A percentile compares a stretch with the other conserved stretches of the same genome.
phyloP scores from a whole-genome alignment of 2,329 filamentous ascomycete genomes.

The Calonectria henricotiae region DNA sequence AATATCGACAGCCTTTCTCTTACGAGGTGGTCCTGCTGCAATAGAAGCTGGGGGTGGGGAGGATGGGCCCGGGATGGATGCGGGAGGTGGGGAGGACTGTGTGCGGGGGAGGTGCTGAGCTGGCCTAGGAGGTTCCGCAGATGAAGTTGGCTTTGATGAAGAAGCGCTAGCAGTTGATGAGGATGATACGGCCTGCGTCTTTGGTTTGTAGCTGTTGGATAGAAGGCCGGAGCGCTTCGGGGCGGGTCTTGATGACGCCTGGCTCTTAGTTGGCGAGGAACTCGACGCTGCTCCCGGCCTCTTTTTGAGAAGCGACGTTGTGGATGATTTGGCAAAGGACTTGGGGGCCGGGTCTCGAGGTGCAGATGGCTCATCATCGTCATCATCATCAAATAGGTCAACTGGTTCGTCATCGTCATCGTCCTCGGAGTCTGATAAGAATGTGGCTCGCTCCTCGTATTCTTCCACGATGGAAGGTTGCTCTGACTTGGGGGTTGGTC shows the following conservation, averaged over 20 bases:
- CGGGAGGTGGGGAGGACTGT: constrained; percentile 46
- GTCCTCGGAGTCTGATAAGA: constrained; percentile 61
- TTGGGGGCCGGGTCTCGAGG: constrained; percentile 34
- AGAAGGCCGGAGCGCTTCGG: constrained; percentile 49
- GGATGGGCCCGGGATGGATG: constrained; percentile 42
- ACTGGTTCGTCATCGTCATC: constrained; percentile 52
- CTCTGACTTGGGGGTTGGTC: constrained; percentile 47
- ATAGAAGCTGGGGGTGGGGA: constrained; percentile 41
- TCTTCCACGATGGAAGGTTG: constrained; percentile 50
- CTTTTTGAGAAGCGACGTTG: constrained; percentile 48
- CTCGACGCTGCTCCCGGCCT: constrained; percentile 33
- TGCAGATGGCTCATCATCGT: constrained; percentile 38
- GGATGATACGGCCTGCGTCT: constrained; percentile 35
- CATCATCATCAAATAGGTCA: constrained; percentile 55
- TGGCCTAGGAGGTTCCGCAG: constrained; percentile 36
- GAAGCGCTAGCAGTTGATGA: constrained; percentile 34
- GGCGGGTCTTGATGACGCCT: constrained; percentile 29
- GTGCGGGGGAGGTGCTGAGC: constrained; percentile 41
- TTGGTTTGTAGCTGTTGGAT: constrained; percentile 52
- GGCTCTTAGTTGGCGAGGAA: constrained; percentile 23
- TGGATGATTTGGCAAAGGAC: constrained; percentile 33
- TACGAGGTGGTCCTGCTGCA: constrained; percentile 51
- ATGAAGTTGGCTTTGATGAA: constrained; percentile 31
- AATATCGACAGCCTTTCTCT: constrained; percentile 66
- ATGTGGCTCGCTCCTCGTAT: constrained; percentile 58